phyloP scores from a whole-genome alignment of 2,329 filamentous ascomycete species.

The Aspergillus arachidicola region DNA sequence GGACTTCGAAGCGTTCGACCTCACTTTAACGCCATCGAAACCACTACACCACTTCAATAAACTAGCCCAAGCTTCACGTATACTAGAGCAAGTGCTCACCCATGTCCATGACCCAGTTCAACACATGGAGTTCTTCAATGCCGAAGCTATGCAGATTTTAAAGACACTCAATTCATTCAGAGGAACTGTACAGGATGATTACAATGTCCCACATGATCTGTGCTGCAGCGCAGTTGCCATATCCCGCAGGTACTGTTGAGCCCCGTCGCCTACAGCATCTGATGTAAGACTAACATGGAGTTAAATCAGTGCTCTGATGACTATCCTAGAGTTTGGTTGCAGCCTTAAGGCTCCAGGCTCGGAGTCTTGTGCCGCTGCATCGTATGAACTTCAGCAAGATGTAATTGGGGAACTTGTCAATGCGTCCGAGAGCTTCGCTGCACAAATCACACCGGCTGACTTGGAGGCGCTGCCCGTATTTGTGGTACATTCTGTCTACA shows the following conservation, averaged over 20 bases:
- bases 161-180: neutral
- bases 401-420: neutral
- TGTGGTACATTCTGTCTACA: neutral
- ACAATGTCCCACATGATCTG: neutral
- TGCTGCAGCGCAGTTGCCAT: neutral
- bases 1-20: neutral
- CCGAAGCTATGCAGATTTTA: neutral
- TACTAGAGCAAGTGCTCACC: neutral
- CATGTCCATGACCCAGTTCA: neutral
- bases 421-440: neutral
- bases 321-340: neutral
- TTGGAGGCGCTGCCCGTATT: neutral
- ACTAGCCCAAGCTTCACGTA: conserved; percentile 1
- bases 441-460: neutral
- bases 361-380: neutral
- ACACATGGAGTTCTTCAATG: neutral
- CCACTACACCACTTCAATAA: neutral
- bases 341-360: neutral
- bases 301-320: neutral
- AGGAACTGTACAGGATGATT: neutral
- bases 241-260: neutral
- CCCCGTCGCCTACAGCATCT: too few species aligned
- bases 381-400: neutral
- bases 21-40: neutral
- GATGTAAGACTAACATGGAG: neutral